Conservation (phyloP, 2,329 filamentous ascomycete genomes). For the Paraphaeosphaeria sporulosa region DNA sequence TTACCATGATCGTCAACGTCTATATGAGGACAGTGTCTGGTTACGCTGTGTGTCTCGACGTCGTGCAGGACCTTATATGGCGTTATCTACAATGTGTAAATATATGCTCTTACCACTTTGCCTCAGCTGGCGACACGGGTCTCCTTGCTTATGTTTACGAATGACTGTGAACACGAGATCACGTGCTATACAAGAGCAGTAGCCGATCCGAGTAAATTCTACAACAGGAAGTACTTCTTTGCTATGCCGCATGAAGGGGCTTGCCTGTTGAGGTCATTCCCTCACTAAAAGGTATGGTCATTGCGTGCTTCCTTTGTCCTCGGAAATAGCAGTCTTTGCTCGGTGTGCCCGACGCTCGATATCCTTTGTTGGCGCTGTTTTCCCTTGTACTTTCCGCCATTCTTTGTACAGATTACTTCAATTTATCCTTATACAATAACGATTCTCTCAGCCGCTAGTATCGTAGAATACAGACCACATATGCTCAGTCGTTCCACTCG, state of each 20-base stretch:
- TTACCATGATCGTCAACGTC: too few species aligned
- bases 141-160: too few species aligned
- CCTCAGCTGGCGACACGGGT: too few species aligned
- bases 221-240: background rate
- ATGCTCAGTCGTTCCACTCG: background rate
- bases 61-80: too few species aligned
- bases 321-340: background rate
- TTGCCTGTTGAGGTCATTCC: background rate
- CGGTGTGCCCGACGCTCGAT: background rate
- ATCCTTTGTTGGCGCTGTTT: background rate
- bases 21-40: too few species aligned
- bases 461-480: background rate
- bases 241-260: background rate
- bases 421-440: background rate
- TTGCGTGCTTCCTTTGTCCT: background rate
- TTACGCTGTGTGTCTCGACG: too few species aligned
- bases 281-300: background rate
- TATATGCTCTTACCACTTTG: too few species aligned
- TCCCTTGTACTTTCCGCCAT: background rate
- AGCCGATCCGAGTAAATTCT: background rate
- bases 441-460: background rate
- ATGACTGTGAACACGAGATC: too few species aligned
- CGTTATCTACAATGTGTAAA: too few species aligned
- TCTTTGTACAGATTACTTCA: background rate
- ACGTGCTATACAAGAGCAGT: background rate